These are phyloP conservation scores for Nothophaeocryptopus gaeumannii DNA, from an alignment of 2,329 filamentous ascomycete genomes.

Conservation along the genomic window DNA sequence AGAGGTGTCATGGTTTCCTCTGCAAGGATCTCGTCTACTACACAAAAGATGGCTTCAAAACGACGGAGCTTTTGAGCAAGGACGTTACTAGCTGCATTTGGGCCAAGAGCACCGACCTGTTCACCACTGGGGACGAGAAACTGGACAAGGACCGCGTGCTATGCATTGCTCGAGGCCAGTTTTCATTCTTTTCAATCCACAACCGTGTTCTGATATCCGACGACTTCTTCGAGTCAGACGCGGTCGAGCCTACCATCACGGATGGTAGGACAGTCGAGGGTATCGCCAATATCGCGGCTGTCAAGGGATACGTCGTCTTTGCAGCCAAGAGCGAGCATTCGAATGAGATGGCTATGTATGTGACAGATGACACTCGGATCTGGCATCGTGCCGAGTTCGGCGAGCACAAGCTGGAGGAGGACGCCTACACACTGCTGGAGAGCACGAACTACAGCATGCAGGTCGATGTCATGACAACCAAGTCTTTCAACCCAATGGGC, in stretches of 20 bases:
- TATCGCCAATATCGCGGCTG: slow-evolving; percentile 74
- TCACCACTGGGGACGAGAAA: slow-evolving; percentile 65
- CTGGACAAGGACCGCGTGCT: slow-evolving; percentile 69
- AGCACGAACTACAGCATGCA: slow-evolving; percentile 98
- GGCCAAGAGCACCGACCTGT: slow-evolving; percentile 74
- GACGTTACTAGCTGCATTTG: slow-evolving; percentile 78
- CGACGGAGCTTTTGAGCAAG: slow-evolving; percentile 62
- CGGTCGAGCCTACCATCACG: slow-evolving; percentile 72
- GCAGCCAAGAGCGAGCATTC: slow-evolving; percentile 77
- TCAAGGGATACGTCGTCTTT: slow-evolving; percentile 83
- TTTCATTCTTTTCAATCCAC: slow-evolving; percentile 68
- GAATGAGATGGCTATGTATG: slow-evolving; percentile 86
- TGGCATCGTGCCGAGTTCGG: slow-evolving; percentile 94
- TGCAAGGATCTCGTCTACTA: slow-evolving; percentile 60
- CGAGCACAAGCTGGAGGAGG: slow-evolving; percentile 78
- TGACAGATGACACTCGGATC: slow-evolving; percentile 75
- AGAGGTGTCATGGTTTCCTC: slow-evolving; percentile 37
- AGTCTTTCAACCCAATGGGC: slow-evolving; percentile 62
- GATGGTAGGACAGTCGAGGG: slow-evolving; percentile 72
- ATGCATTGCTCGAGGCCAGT: slow-evolving; percentile 73
- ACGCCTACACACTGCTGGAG: slow-evolving; percentile 88
- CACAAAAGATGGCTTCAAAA: slow-evolving; percentile 81
- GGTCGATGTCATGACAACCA: slow-evolving; percentile 79
- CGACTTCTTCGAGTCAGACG: slow-evolving; percentile 68
- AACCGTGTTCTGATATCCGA: slow-evolving; percentile 79